Percentiles rank a stretch among this genome's conserved stretches.
Evolutionary conservation across 495 filamentous ascomycete species (phyloP).

Genomic region (Xylaria acuta): DNA sequence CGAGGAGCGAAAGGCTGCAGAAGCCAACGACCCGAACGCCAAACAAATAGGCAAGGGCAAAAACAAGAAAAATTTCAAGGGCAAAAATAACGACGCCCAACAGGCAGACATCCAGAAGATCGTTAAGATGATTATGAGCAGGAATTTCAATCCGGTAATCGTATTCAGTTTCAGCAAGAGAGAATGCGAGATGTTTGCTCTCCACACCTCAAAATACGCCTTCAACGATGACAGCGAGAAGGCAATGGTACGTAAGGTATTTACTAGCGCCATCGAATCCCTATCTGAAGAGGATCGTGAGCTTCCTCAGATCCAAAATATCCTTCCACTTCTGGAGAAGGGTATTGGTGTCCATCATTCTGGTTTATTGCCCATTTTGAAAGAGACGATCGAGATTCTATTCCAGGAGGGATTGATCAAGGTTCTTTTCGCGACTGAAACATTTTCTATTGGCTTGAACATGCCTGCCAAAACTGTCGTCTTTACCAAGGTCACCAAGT

Average conservation of each 20-base stretch:
- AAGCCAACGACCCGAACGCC: conserved; percentile 76
- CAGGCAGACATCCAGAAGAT: conserved; percentile 94
- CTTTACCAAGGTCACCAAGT: conserved; percentile 95
- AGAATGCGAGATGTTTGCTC: conserved; percentile 85
- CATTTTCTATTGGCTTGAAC: conserved; percentile 97
- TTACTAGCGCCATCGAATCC: conserved; percentile 85
- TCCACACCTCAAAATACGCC: conserved; percentile 82
- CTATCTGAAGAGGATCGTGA: conserved; percentile 88
- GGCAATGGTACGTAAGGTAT: conserved; percentile 92
- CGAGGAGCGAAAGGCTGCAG: conserved; percentile 85
- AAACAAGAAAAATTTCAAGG: conserved; percentile 88
- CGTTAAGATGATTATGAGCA: conserved; percentile 96
- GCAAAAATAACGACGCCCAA: conserved; percentile 67
- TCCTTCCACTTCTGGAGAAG: conserved; percentile 85
- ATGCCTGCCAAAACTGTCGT: conserved; percentile 99
- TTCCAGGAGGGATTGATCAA: conserved; percentile 99
- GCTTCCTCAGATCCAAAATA: conserved; percentile 88
- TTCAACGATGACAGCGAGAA: conserved; percentile 99
- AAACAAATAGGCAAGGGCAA: conserved; percentile 86
- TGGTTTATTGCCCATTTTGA: conserved; percentile 91
- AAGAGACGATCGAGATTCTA: conserved; percentile 98
- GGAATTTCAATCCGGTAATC: conserved; percentile 95
- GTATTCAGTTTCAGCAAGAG: conserved; percentile 99
- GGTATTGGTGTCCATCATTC: conserved; percentile 98
- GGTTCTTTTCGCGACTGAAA: conserved; percentile 96